phyloP scores from a whole-genome alignment of 768 basidiomycete genomes.

The Obba rivulosa region DNA sequence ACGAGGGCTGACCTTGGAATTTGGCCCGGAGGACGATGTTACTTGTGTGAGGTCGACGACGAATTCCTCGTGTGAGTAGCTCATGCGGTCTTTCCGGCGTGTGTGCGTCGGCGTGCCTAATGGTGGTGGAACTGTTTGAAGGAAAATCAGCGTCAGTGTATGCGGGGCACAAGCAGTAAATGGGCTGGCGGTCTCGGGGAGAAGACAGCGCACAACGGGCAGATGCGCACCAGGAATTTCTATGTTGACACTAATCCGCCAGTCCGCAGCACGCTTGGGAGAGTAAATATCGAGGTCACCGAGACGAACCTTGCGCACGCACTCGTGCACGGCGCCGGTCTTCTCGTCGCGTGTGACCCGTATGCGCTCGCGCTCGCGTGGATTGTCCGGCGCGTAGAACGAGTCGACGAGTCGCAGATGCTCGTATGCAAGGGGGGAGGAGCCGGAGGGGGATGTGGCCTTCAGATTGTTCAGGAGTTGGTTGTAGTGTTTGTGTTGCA shows the following conservation, averaged over 20 bases:
- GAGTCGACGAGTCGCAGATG: slow-evolving; percentile 78
- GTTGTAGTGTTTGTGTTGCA: slow-evolving; percentile 87
- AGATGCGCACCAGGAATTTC: slow-evolving; percentile 73
- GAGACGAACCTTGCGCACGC: slow-evolving; percentile 75
- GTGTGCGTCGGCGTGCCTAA: slow-evolving; percentile 54
- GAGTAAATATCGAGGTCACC: slow-evolving; percentile 85
- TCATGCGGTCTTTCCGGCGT: slow-evolving; percentile 84
- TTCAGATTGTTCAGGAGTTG: slow-evolving; percentile 79
- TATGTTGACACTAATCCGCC: slow-evolving; percentile 89
- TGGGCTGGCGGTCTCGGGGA: no score
- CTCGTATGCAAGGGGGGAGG: slow-evolving; percentile 63
- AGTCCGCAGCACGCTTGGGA: slow-evolving; percentile 81
- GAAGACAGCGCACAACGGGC: background rate
- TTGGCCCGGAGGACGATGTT: slow-evolving; percentile 44
- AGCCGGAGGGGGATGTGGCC: slow-evolving; percentile 47
- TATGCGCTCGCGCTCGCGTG: slow-evolving; percentile 52
- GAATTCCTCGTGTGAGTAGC: slow-evolving; percentile 92
- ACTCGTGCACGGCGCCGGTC: slow-evolving; percentile 57
- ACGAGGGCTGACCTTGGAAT: slow-evolving; percentile 41
- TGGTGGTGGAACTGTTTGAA: slow-evolving; percentile 54
- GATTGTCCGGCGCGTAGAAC: slow-evolving; percentile 52
- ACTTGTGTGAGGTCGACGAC: slow-evolving; percentile 94
- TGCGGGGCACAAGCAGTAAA: background rate
- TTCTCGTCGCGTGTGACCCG: slow-evolving; percentile 84
- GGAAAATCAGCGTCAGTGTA: background rate